Evolutionary conservation across 225 moss, liverwort and hornwort genomes (phyloP).

Genomic region (Marchantia paleacea): DNA sequence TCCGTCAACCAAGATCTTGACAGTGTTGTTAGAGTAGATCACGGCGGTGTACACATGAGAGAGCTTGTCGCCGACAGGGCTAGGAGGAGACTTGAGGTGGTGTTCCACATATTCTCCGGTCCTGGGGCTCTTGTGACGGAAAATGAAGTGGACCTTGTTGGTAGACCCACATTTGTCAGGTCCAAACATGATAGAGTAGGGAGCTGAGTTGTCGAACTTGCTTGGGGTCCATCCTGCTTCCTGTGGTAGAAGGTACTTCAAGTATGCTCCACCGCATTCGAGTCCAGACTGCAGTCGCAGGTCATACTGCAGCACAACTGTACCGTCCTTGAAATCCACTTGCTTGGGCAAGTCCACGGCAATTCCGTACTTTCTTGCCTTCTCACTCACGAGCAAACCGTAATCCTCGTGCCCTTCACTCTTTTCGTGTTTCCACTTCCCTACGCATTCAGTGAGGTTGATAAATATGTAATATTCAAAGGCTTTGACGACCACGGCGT

Average conservation of each 20-base stretch:
- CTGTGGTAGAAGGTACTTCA: constrained; percentile 87
- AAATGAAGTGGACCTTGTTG: constrained; percentile 96
- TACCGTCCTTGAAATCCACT: constrained; percentile 69
- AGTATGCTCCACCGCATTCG: constrained; percentile 91
- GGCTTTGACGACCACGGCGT: not conserved
- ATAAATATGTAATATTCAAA: not conserved
- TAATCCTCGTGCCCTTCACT: constrained; percentile 89
- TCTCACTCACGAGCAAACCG: constrained; percentile 84
- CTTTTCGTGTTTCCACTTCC: constrained; percentile 80
- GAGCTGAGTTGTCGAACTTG: constrained; percentile 91
- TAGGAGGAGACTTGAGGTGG: constrained; percentile 70
- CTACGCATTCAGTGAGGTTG: constrained; percentile 29
- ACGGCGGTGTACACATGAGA: constrained; percentile 90
- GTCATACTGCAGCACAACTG: constrained; percentile 90
- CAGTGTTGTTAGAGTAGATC: constrained; percentile 74
- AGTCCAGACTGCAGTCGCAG: constrained; percentile 79
- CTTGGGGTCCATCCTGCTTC: constrained; percentile 94
- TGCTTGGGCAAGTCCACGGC: constrained; percentile 79
- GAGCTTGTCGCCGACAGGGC: constrained; percentile 53
- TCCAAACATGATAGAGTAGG: constrained; percentile 98
- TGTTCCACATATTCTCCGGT: constrained; percentile 83
- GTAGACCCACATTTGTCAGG: constrained; percentile 94
- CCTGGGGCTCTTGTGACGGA: constrained; percentile 80
- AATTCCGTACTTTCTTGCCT: constrained; percentile 95
- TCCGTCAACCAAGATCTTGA: constrained; percentile 79